phyloP scores from a whole-genome alignment of 2,329 filamentous ascomycete species.

The Exutisphaerella laricina region DNA sequence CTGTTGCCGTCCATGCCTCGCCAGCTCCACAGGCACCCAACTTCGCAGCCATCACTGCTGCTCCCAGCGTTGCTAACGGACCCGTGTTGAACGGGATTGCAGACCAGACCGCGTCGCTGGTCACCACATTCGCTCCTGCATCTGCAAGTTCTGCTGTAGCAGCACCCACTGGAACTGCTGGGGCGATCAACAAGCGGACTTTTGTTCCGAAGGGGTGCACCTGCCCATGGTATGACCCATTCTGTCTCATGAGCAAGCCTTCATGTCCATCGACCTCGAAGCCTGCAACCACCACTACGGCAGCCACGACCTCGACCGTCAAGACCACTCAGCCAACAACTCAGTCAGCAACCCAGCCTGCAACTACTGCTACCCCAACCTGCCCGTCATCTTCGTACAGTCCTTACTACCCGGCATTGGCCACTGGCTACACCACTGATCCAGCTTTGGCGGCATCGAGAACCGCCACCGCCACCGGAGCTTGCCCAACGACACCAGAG shows the following conservation, averaged over 20 bases:
- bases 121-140: slow-evolving; percentile 15
- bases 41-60: slow-evolving; percentile 16
- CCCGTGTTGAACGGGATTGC: slow-evolving; percentile 11
- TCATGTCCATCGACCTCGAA: background rate
- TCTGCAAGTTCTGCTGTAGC: slow-evolving; percentile 14
- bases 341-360: slow-evolving; percentile 13
- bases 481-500: slow-evolving; percentile 30
- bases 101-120: slow-evolving; percentile 16
- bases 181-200: background rate
- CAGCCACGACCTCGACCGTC: slow-evolving; percentile 3
- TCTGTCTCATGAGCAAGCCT: background rate
- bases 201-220: background rate
- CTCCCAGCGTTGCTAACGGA: slow-evolving; percentile 20
- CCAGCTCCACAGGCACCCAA: slow-evolving; percentile 18
- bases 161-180: background rate
- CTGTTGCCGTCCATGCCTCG: slow-evolving; percentile 11
- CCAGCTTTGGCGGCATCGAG: slow-evolving; percentile 19
- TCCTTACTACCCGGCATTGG: slow-evolving; percentile 24
- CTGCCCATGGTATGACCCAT: background rate
- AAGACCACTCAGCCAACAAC: slow-evolving; percentile 4
- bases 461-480: slow-evolving; percentile 21
- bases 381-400: slow-evolving; percentile 13
- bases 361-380: slow-evolving; percentile 13
- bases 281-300: slow-evolving; percentile 5
- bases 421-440: slow-evolving; percentile 22